Base-by-base conservation (phyloP, 139 green algal species). In the Trebouxia sp. region DNA sequence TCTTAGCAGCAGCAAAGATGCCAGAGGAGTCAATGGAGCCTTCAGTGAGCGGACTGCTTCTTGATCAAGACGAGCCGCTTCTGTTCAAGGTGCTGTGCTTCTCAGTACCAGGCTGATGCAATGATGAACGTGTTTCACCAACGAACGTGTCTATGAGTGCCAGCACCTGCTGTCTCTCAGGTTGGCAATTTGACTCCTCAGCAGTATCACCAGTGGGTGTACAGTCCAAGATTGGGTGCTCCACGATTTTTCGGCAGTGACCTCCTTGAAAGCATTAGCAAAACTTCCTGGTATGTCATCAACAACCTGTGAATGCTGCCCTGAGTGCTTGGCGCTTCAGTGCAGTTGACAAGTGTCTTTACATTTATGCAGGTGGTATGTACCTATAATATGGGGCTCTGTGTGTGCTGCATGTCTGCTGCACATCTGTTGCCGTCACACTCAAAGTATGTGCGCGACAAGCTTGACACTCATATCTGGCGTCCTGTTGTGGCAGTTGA, bases 321-420 rank as follows among this genome's bases (percentile, higher is more conserved):
- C 11, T 50, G 42, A 15, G 0, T 22, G 8, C 6, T 0, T 24
- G 4, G 5, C n/a, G n/a, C 26, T 43, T 24, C 1, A 6, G 35
- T 43, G 1, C 3, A 17, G 9, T 41, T 22, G 41, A 28, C 22
- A 7, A 35, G 53, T 76, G 65, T 20, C 12, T 12, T 30, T 28
- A 26, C 20, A n/a, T 65, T 15, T 24, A 35, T 83, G 79, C 81
- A 88, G 87, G 89, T 97, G 93, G 91, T 83, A 97, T 6, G 94
- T 98, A 32, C 96, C 94, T 0, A 47, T 94, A 26, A 24, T 98
- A 3, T 99, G 95, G 95, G 67, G 96, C 0, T 94, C 96, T 0
- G 38, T 98, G 5, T 35, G 26, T 62, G 58, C n/a, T 14, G 45
- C 17, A 30, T 58, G 28, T 17, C 81, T 66, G 48, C 66, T 7